Evolutionary conservation across 768 basidiomycete genomes (phyloP).

Genomic region (Serendipita indica): DNA sequence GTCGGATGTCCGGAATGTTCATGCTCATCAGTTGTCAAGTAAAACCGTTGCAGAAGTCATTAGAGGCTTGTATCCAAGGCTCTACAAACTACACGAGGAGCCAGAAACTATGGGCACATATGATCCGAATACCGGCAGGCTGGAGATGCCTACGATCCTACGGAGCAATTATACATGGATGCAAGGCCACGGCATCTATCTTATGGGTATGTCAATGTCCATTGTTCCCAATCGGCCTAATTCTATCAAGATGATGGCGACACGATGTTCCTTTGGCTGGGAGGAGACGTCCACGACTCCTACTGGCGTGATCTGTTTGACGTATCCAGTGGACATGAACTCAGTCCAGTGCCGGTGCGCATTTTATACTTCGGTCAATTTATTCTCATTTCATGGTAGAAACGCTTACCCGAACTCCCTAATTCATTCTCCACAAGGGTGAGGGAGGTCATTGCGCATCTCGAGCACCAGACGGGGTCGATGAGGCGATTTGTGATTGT

Average conservation of each 20-base stretch:
- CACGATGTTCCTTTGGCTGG: constrained; percentile 79
- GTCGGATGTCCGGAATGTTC: constrained; percentile 85
- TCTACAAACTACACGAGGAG: constrained; percentile 80
- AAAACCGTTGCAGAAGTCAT: constrained; percentile 56
- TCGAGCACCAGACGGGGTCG: constrained; percentile 38
- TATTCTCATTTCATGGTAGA: constrained; percentile 27
- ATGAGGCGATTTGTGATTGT: constrained; percentile 47
- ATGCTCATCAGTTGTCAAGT: constrained; percentile 59
- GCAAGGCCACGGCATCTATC: constrained; percentile 82
- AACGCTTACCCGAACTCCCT: constrained; percentile 49
- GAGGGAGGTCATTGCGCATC: constrained; percentile 65
- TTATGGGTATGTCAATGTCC: constrained; percentile 49
- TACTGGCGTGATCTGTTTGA: constrained; percentile 73
- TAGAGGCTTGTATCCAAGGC: constrained; percentile 71
- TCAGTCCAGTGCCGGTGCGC: constrained; percentile 58
- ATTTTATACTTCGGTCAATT: neutral
- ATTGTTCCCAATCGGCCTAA: neutral
- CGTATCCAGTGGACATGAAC: constrained; percentile 55
- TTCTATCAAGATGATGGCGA: constrained; percentile 66
- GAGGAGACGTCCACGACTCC: constrained; percentile 64
- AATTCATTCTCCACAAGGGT: constrained; percentile 73
- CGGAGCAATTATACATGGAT: constrained; percentile 72
- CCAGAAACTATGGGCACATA: constrained; percentile 55
- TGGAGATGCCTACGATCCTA: constrained; percentile 63
- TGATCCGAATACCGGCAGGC: constrained; percentile 32